A percentile compares a stretch with the other conserved stretches of the same genome.
These are phyloP conservation scores for Trichoderma guizhouense DNA, from an alignment of 2,329 filamentous ascomycete genomes.

Conservation along the genomic window DNA sequence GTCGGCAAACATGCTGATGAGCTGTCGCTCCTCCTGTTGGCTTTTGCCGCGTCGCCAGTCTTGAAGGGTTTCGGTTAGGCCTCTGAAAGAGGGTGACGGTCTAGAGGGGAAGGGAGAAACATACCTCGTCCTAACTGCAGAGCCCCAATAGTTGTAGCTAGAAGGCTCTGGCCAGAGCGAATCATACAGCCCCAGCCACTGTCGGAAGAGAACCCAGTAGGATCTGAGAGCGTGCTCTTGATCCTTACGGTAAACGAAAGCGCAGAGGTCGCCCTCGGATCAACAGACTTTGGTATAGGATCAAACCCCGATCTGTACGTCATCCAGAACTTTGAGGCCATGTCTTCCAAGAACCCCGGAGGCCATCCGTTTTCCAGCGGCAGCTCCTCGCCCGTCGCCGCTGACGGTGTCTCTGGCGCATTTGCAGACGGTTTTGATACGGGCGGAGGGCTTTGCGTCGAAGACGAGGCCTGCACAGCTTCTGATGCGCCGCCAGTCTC, in stretches of 20 bases:
- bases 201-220: conserved; percentile 83
- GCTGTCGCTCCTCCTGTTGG: conserved; percentile 59
- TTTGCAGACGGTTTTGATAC: conserved; percentile 25
- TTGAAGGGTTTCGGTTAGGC: conserved; percentile 23
- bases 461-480: conserved; percentile 1
- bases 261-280: conserved; percentile 65
- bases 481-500: background rate
- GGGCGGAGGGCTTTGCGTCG: conserved; percentile 21
- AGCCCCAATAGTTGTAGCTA: conserved; percentile 79
- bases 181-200: conserved; percentile 99
- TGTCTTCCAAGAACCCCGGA: conserved; percentile 79
- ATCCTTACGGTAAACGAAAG: conserved; percentile 84
- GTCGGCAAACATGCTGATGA: conserved; percentile 84
- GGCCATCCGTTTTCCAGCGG: conserved; percentile 68
- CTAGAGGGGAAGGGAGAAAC: conserved; percentile 19
- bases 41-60: conserved; percentile 71
- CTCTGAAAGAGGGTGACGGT: background rate
- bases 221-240: conserved; percentile 74
- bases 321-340: conserved; percentile 92
- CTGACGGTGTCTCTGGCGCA: conserved; percentile 44
- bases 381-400: conserved; percentile 47
- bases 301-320: conserved; percentile 89
- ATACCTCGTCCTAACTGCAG: conserved; percentile 75
- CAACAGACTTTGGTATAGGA: conserved; percentile 73
- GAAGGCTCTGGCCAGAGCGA: conserved; percentile 84